Evolutionary conservation across 495 filamentous ascomycete species (phyloP), one percentile per base, ranked within the genome.

Genomic region (Massariosphaeria phaeospora): DNA sequence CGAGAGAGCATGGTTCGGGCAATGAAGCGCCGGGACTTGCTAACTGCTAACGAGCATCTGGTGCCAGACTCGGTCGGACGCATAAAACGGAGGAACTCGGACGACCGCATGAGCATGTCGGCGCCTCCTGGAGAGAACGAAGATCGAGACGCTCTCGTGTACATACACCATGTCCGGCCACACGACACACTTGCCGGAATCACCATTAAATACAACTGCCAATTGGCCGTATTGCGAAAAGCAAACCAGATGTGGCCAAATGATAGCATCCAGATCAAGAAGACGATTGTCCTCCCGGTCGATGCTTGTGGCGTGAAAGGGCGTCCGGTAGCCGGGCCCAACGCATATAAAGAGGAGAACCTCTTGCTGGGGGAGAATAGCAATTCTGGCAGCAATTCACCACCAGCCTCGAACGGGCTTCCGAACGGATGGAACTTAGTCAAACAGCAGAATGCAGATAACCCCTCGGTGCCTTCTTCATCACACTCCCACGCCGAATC

Each of bases 191-290:
- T 96, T 52, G 88, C 88, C 0, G 91, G 93, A 2, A 84, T 98
- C 17, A 85, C 88, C 23, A 88, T 98, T 36, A 85, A 82, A 55
- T 98, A 93, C 69, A 85, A 85, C 57, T 96, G 89, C 62, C 80
- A 84, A 53, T 77, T 86, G 39, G 82, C 85, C 24, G 75, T 86
- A 0, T 86, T 98, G 52, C 73, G 85, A 21, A 90, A 89, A 66
- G 86, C 88, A 23, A 98, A 98, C 65, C 81, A 91, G 15, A 79
- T 98, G 60, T 97, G 93, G 93, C 87, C 88, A 7, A 88, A 88
- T 53, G 94, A 96, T 66, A 84, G 79, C 49, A 85, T 96, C 30
- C 91, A 96, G 66, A 79, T 81, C 46, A 82, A 89, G 34, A 88
- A 88, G 59, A 82, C 79, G 17, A 76, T 98, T 13, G 74, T 95